Conservation (phyloP, 257 asterid genomes). For the Linaria vulgaris region DNA sequence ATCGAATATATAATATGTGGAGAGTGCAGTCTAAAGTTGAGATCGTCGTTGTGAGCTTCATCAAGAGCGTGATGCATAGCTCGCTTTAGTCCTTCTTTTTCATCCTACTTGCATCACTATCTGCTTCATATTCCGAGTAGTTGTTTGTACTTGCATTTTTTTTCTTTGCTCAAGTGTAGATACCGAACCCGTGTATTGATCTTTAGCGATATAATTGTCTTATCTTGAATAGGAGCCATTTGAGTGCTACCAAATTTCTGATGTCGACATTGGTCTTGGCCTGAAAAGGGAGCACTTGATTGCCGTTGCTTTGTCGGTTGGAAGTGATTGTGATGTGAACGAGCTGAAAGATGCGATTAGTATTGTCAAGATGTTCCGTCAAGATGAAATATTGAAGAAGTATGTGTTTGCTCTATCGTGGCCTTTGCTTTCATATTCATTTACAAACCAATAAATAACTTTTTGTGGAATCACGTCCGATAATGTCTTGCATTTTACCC, state of each 20-base stretch:
- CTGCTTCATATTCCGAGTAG: neutral
- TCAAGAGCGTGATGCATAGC: no score
- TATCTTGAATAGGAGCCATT: constrained; percentile 71
- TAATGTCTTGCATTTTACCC: constrained; percentile 22
- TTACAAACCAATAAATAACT: neutral
- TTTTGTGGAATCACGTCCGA: neutral
- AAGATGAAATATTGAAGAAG: constrained; percentile 73
- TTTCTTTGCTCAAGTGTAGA: constrained; percentile 4
- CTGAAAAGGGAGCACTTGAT: constrained; percentile 81
- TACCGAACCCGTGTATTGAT: neutral
- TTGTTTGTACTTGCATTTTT: neutral
- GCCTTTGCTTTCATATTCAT: constrained; percentile 12
- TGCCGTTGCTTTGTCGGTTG: constrained; percentile 84
- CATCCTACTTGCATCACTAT: neutral
- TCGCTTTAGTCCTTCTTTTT: no score
- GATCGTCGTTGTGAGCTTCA: no score
- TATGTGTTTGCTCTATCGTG: constrained; percentile 24
- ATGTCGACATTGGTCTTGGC: constrained; percentile 80
- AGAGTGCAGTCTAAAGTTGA: no score
- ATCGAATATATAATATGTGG: no score
- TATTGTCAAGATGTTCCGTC: constrained; percentile 69
- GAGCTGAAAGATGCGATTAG: constrained; percentile 83
- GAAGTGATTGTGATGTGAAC: constrained; percentile 75
- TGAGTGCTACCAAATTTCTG: constrained; percentile 79
- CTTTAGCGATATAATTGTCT: constrained; percentile 17